Conservation (phyloP, 164 flowering plant species). For the Vitis riparia region DNA sequence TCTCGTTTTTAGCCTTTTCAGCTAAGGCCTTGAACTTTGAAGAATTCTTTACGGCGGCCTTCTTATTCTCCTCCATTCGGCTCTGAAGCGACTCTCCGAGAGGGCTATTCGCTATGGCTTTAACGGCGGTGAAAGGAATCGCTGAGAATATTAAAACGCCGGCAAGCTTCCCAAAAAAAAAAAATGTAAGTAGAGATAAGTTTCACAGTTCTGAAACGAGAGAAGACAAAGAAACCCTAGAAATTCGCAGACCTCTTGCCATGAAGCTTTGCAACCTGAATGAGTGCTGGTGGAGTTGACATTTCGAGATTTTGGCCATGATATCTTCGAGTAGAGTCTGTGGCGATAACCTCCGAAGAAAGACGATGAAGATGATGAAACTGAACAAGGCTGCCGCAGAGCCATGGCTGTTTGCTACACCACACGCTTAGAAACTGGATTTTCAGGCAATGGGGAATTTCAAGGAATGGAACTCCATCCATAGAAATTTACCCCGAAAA, state of each 20-base stretch:
- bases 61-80: slow-evolving; percentile 67
- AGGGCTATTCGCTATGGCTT: slow-evolving; percentile 88
- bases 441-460: too few relatives aligned
- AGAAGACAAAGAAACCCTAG: neutral
- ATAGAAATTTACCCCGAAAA: too few relatives aligned
- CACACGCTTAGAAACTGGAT: too few relatives aligned
- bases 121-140: slow-evolving; percentile 90
- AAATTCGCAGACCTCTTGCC: slow-evolving; percentile 44
- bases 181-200: neutral
- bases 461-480: too few relatives aligned
- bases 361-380: slow-evolving; percentile 12
- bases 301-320: slow-evolving; percentile 3
- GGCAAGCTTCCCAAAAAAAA: slow-evolving; percentile 50
- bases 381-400: too few relatives aligned
- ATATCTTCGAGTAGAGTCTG: neutral
- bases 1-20: slow-evolving; percentile 57
- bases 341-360: slow-evolving; percentile 1
- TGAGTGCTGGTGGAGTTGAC: neutral
- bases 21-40: slow-evolving; percentile 52
- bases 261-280: slow-evolving; percentile 44
- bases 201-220: neutral
- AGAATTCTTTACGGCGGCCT: slow-evolving; percentile 45
- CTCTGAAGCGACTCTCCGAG: slow-evolving; percentile 68
- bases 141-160: slow-evolving; percentile 92
- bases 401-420: too few relatives aligned